phyloP scores from a whole-genome alignment of 179 eudicot genomes.

The Beta macrorhiza region DNA sequence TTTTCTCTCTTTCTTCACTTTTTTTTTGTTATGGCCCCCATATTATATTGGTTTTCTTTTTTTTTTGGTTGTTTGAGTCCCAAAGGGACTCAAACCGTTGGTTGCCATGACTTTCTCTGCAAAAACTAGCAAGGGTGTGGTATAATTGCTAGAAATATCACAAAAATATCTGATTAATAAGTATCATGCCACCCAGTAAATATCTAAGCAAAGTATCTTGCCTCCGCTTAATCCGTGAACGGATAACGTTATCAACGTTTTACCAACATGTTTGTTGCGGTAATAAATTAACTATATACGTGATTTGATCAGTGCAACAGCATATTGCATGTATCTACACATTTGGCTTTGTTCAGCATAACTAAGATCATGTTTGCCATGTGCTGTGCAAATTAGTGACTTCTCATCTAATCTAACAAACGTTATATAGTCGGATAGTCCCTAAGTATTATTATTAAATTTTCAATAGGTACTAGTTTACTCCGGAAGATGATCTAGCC shows the following conservation, averaged over 20 bases:
- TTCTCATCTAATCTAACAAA: neutral
- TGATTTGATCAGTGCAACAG: neutral
- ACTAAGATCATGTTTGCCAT: conserved; percentile 3
- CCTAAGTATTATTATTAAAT: no score
- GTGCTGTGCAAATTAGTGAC: neutral
- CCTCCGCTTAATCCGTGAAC: neutral
- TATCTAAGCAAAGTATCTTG: neutral
- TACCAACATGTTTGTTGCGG: neutral
- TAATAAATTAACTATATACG: neutral
- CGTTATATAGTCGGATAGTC: neutral
- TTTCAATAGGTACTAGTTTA: no score
- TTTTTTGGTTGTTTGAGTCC: no score
- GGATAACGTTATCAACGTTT: neutral
- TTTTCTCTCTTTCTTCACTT: no score
- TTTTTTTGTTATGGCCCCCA: no score
- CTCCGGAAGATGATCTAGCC: no score
- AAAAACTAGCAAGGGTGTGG: no score
- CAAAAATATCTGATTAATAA: neutral
- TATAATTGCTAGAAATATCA: neutral
- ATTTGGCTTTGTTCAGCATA: neutral
- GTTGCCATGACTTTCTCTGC: no score
- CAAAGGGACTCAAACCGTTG: no score
- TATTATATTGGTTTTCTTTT: no score
- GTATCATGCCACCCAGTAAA: neutral
- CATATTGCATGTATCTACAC: neutral